Conservation (phyloP, 2,329 filamentous ascomycete genomes). For the Colletotrichum sidae region DNA sequence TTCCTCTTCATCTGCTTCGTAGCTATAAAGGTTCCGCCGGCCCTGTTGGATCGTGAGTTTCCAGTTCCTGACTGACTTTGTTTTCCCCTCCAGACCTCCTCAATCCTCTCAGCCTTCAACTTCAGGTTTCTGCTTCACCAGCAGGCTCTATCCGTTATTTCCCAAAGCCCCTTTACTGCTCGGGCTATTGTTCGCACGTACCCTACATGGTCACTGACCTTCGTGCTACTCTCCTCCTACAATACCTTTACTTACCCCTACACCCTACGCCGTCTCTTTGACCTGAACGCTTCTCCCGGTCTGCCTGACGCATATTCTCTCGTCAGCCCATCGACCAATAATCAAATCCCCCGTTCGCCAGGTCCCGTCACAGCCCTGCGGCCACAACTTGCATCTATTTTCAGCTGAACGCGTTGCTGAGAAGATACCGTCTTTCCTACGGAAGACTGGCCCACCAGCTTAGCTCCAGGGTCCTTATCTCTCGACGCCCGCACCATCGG, state of each 20-base stretch:
- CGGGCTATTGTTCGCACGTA: conserved; percentile 11
- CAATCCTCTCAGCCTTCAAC: conserved; percentile 9
- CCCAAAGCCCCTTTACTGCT: conserved; percentile 2
- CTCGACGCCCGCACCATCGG: conserved; percentile 30
- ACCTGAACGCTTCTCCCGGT: background rate
- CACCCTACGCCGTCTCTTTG: conserved; percentile 1
- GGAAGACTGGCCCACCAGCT: background rate
- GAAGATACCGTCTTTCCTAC: background rate
- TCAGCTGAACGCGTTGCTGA: conserved; percentile 28
- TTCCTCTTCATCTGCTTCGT: conserved; percentile 11
- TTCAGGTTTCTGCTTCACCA: conserved; percentile 2
- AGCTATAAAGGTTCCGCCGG: conserved; percentile 25
- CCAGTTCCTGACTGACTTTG: conserved; percentile 22
- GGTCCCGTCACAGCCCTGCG: conserved; percentile 30
- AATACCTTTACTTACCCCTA: background rate
- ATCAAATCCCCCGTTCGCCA: conserved; percentile 2
- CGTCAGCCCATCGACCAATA: conserved; percentile 13
- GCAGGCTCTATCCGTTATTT: conserved; percentile 5
- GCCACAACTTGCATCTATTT: conserved; percentile 32
- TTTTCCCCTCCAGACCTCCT: conserved; percentile 7
- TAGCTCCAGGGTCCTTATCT: conserved; percentile 37
- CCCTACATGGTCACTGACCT: conserved; percentile 7
- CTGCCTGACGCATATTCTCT: conserved; percentile 8
- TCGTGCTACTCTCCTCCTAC: background rate
- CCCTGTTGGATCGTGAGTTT: conserved; percentile 31